These are phyloP conservation scores for Calonectria naviculata DNA, from an alignment of 2,329 filamentous ascomycete species.

Conservation along the genomic window DNA sequence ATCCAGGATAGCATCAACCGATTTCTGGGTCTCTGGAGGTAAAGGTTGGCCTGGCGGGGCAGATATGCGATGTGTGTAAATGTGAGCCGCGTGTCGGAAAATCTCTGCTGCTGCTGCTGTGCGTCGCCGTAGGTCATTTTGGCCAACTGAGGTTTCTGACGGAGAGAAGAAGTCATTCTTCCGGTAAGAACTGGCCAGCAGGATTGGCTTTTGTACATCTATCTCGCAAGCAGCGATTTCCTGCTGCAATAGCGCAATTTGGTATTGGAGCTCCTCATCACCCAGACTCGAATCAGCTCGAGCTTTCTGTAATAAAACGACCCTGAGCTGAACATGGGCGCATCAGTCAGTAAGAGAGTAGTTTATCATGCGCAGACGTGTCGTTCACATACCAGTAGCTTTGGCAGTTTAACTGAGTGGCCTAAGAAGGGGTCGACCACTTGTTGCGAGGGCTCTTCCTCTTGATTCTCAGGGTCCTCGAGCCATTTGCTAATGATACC, in stretches of 20 bases:
- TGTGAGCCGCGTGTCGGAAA: neutral
- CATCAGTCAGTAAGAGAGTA: neutral
- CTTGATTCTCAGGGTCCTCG: neutral
- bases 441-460: neutral
- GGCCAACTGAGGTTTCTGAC: neutral
- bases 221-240: neutral
- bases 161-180: neutral
- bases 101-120: neutral
- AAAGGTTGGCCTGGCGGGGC: neutral
- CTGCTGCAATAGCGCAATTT: neutral
- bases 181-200: neutral
- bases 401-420: slow-evolving; percentile 1
- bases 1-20: neutral
- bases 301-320: neutral
- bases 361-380: neutral
- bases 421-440: slow-evolving; percentile 1
- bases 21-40: neutral
- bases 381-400: neutral
- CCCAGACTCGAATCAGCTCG: neutral
- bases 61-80: neutral
- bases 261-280: neutral
- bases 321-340: neutral
- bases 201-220: neutral
- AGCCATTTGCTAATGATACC: neutral
- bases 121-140: neutral